Evolutionary conservation across 108 stramenopile genomes (phyloP), one percentile per base, ranked within the genome.

Genomic region (Conticribra guillardii): DNA sequence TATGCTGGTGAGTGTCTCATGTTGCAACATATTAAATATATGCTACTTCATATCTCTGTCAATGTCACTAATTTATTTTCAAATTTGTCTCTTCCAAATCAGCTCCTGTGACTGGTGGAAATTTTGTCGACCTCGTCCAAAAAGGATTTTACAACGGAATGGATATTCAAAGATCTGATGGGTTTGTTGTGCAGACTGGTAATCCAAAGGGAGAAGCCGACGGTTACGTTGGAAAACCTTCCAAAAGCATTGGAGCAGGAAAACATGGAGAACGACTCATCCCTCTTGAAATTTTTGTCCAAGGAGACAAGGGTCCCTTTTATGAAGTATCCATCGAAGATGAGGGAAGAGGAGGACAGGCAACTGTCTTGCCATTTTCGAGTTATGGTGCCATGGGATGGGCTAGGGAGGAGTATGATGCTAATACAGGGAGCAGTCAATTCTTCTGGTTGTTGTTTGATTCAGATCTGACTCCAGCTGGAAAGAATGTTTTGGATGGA

Each of bases 401-500:
- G 98, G 98, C 98, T 0, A 80, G 98, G 24, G 92, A 95, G 29
- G 98, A 98, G 62, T 96, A 96, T 73, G 98, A 96, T 47, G 73
- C 94, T 19, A 96, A 98, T 63, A 84, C 91, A 5, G 98, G 96
- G 32, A 88, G 87, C 34, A 88, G 86, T 63, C 97, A 98, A 82
- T 97, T 97, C 83, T 98, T 98, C 75, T 98, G 94, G 94, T 73
- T 98, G 58, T 80, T 98, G 49, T 98, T 98, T 75, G 96, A 98
- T 74, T 91, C 89, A 17, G 97, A 98, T 86, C 84, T 98, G 44
- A 98, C 97, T 7, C 97, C 97, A 16, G 97, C 96, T n/a, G 98
- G 98, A 27, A 98, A 98, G 82, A 98, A 98, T 84, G 86, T 98
- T 0, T 73, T 98, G 50, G 98, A 98, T 79, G 98, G 97, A 3